Conservation (phyloP, 768 basidiomycete species). For the Hydnum rufescens region DNA sequence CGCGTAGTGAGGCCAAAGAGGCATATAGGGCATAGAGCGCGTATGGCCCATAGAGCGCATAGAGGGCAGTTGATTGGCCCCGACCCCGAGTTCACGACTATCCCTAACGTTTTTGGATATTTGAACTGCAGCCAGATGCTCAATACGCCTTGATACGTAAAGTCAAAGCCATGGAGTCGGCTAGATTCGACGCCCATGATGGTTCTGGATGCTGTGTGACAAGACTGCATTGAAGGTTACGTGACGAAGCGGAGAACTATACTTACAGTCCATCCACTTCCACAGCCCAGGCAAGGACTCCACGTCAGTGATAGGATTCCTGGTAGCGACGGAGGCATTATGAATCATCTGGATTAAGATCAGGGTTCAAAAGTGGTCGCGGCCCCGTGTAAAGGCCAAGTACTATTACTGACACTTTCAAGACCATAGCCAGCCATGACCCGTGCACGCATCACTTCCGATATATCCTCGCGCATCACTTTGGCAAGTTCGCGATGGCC, state of each 20-base stretch:
- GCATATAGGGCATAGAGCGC: no score
- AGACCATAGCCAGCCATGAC: slow-evolving; percentile 52
- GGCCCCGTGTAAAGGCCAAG: neutral
- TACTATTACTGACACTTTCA: slow-evolving; percentile 28
- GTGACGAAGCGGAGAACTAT: neutral
- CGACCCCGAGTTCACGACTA: no score
- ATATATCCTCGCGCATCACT: slow-evolving; percentile 35
- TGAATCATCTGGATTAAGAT: slow-evolving; percentile 29
- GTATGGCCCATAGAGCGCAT: no score
- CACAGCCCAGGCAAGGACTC: slow-evolving; percentile 40
- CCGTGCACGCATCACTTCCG: slow-evolving; percentile 51
- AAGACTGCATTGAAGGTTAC: neutral
- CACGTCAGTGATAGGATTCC: slow-evolving; percentile 21
- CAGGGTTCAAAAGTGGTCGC: slow-evolving; percentile 1
- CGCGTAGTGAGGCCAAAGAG: no score
- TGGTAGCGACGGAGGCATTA: slow-evolving; percentile 34
- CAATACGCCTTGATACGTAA: slow-evolving; percentile 52
- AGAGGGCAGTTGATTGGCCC: no score
- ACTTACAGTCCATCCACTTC: slow-evolving; percentile 57
- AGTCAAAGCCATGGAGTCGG: slow-evolving; percentile 52
- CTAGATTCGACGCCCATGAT: slow-evolving; percentile 25
- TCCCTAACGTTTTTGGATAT: no score
- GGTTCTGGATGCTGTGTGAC: neutral
- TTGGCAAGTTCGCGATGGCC: slow-evolving; percentile 46
- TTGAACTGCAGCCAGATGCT: slow-evolving; percentile 71